Conservation (phyloP, 495 filamentous ascomycete genomes). For the Haplographium delicatum region DNA sequence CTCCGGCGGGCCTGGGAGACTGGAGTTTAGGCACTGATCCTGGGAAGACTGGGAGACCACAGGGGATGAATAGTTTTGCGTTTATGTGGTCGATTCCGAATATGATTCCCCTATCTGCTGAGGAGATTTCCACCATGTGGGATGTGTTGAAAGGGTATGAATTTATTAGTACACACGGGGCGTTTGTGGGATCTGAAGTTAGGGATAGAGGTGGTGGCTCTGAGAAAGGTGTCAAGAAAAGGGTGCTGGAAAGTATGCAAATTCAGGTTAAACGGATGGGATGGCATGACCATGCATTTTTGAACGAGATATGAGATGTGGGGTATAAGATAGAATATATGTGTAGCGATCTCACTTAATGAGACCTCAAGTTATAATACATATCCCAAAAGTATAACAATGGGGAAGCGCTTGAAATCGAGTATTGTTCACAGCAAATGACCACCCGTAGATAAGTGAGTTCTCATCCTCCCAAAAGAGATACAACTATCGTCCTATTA, state of each 20-base stretch:
- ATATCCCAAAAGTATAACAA: too few species aligned
- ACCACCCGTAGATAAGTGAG: too few species aligned
- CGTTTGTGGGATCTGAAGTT: constrained; percentile 57
- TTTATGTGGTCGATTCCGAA: constrained; percentile 83
- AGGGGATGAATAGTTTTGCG: constrained; percentile 55
- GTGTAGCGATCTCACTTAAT: too few species aligned
- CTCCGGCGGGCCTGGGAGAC: constrained; percentile 47
- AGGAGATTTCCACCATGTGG: constrained; percentile 51
- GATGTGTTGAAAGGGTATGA: constrained; percentile 45
- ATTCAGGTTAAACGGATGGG: constrained; percentile 59
- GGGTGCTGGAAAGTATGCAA: constrained; percentile 70
- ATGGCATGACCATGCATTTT: constrained; percentile 39
- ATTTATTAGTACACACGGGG: constrained; percentile 61
- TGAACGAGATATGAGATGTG: constrained; percentile 28
- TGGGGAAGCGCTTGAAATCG: too few species aligned
- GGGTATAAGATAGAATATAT: background rate
- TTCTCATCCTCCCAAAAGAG: too few species aligned
- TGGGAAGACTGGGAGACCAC: constrained; percentile 37
- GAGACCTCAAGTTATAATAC: too few species aligned
- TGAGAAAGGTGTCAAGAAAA: constrained; percentile 44
- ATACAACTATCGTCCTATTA: too few species aligned
- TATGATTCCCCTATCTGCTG: constrained; percentile 64
- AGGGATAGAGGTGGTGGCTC: constrained; percentile 16
- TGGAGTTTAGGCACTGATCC: constrained; percentile 28
- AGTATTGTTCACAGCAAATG: too few species aligned